Base-by-base conservation (phyloP, 257 asterid species). In the Cynanchum wilfordii region DNA sequence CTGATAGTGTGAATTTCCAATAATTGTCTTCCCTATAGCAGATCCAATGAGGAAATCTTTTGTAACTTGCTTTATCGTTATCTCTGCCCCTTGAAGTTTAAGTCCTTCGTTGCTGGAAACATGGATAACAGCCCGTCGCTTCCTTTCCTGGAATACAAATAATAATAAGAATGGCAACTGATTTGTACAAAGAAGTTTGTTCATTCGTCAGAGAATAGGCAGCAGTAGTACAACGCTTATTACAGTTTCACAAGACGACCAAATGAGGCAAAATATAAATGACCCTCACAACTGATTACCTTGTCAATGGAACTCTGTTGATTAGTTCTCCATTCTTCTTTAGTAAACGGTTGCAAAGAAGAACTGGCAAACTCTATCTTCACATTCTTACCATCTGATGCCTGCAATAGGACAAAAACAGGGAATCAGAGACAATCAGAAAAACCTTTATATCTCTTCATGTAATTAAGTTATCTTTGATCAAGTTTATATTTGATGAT, bases 21-120 rank as follows among this genome's bases (percentile, higher is more conserved):
- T 66, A 63, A 86, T 75, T 68, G 78, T 75, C 3, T 71, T 76
- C 30, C 83, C 76, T 24, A 86, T 82, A 5, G 90, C 89, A 56
- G 88, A 84, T 75, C 89, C 87, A 63, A 86, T 75, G 69, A 85
- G 86, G 60, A 86, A 86, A 66, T 84, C 86, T 58, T 59, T 86
- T 10, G 82, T 76, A 2, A 73, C 66, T 73, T 86, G 91, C 17
- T 72, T 80, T 51, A 81, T 40, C 17, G 56, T 75, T 11, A 84
- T 40, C 6, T 56, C 56, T 36, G 79, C 86, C 25, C 77, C 83
- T 56, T 74, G 52, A 65, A 86, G 70, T 40, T 59, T 67, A 17
- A 25, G 36, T 15, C 91, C 87, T 0, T 82, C 69, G 8, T 45
- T 62, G 59, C 77, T 81, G 22, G 86, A 79, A 22, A 82, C 81